Evolutionary conservation across 257 asterid species (phyloP).

Genomic region (Echites panduratus): DNA sequence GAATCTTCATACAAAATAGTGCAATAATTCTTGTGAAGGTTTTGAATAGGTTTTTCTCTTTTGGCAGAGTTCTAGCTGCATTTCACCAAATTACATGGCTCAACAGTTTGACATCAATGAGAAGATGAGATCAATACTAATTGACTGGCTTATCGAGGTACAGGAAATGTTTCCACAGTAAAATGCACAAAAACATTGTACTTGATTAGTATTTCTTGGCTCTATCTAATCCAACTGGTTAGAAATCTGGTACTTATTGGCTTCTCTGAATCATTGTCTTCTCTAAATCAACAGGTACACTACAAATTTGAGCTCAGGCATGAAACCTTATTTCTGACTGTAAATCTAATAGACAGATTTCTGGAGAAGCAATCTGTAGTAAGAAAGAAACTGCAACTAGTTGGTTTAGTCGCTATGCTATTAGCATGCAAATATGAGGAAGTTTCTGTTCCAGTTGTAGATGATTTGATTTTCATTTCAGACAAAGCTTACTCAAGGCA

Average conservation of each 20-base stretch:
- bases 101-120: conserved; percentile 81
- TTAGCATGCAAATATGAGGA: conserved; percentile 96
- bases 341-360: conserved; percentile 77
- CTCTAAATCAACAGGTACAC: conserved; percentile 57
- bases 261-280: conserved; percentile 1
- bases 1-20: not conserved
- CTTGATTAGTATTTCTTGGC: not conserved
- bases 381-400: conserved; percentile 84
- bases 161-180: not conserved
- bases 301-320: conserved; percentile 88
- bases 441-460: conserved; percentile 80
- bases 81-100: conserved; percentile 71
- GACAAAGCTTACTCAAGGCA: conserved; percentile 81
- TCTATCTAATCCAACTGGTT: too few relatives aligned
- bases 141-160: conserved; percentile 96
- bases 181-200: not conserved
- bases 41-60: not conserved
- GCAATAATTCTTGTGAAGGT: not conserved
- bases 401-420: conserved; percentile 86
- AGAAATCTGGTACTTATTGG: too few relatives aligned
- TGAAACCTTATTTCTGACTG: conserved; percentile 74
- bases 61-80: conserved; percentile 62
- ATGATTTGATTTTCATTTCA: conserved; percentile 74
- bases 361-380: conserved; percentile 68
- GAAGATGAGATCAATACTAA: conserved; percentile 76